These are phyloP conservation scores for Saccharomycopsis javanensis DNA, from an alignment of 805 yeast species.

Conservation along the genomic window DNA sequence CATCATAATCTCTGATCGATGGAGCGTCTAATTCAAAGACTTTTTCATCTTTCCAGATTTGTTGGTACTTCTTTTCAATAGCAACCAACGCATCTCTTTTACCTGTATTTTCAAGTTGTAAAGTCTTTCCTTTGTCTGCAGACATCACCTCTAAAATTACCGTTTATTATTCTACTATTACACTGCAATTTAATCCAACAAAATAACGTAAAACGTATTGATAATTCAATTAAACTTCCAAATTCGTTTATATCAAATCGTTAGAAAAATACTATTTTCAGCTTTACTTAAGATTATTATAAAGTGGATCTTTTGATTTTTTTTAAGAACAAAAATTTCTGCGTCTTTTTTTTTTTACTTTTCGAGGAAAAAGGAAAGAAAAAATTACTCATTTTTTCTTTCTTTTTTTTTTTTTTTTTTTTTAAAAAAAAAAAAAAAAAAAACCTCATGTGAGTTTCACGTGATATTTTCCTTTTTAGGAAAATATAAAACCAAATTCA, in stretches of 20 bases:
- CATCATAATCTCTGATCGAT: slow-evolving; percentile 47
- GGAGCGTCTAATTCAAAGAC: slow-evolving; percentile 88
- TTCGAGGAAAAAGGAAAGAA: neutral
- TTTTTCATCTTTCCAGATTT: slow-evolving; percentile 79
- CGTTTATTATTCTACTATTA: neutral
- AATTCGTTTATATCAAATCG: no score
- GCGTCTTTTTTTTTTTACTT: neutral
- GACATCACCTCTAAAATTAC: neutral
- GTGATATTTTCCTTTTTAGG: no score
- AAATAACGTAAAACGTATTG: neutral
- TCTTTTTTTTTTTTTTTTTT: no score
- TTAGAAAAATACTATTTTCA: neutral
- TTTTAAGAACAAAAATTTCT: neutral
- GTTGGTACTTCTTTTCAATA: slow-evolving; percentile 81
- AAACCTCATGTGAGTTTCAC: no score
- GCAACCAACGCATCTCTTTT: slow-evolving; percentile 91
- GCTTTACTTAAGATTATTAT: neutral
- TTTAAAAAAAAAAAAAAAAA: no score
- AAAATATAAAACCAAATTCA: no score
- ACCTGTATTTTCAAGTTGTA: slow-evolving; percentile 52
- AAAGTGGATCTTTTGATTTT: neutral
- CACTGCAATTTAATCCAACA: no score
- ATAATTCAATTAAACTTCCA: no score
- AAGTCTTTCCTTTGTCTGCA: slow-evolving; percentile 17
- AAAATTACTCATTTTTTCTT: no score